Evolutionary conservation across 1,139 yeast genomes (phyloP).

Genomic region (Hansenula lynferdii): DNA sequence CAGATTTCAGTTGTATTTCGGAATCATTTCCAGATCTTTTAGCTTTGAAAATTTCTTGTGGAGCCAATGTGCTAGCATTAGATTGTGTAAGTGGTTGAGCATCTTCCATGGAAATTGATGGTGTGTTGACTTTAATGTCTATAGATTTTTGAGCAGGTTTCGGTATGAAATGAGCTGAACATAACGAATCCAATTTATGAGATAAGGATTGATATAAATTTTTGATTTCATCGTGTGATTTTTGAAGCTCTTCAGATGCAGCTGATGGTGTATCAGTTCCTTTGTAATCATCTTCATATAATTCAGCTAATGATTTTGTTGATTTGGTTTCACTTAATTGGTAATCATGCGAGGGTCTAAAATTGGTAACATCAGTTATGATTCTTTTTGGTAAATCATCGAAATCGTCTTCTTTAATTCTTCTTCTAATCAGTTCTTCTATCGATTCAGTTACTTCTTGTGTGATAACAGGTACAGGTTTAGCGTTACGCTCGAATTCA

Average conservation of each 20-base stretch:
- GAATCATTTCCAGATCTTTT: constrained; percentile 42
- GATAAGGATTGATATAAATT: constrained; percentile 58
- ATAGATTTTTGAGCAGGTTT: constrained; percentile 79
- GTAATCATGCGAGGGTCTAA: constrained; percentile 39
- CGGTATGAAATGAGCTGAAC: constrained; percentile 93
- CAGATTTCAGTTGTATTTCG: constrained; percentile 75
- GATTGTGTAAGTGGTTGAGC: constrained; percentile 89
- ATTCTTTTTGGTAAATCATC: constrained; percentile 80
- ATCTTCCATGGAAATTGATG: constrained; percentile 90
- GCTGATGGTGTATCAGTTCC: constrained; percentile 37
- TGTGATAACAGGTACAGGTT: constrained; percentile 91
- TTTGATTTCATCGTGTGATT: constrained; percentile 74
- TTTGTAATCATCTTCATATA: constrained; percentile 83
- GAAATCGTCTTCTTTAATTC: constrained; percentile 71
- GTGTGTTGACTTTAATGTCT: constrained; percentile 75
- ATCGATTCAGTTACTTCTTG: constrained; percentile 79
- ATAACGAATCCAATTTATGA: constrained; percentile 77
- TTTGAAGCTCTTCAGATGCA: constrained; percentile 58
- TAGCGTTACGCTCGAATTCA: constrained; percentile 70
- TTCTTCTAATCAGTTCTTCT: constrained; percentile 82
- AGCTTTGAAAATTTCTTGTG: constrained; percentile 86
- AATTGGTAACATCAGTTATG: constrained; percentile 57
- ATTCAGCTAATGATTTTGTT: constrained; percentile 81
- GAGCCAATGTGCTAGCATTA: constrained; percentile 77
- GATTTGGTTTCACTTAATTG: constrained; percentile 87